These are phyloP conservation scores for Alternaria novae-zelandiae DNA, from an alignment of 2,329 filamentous ascomycete species.

Conservation along the genomic window DNA sequence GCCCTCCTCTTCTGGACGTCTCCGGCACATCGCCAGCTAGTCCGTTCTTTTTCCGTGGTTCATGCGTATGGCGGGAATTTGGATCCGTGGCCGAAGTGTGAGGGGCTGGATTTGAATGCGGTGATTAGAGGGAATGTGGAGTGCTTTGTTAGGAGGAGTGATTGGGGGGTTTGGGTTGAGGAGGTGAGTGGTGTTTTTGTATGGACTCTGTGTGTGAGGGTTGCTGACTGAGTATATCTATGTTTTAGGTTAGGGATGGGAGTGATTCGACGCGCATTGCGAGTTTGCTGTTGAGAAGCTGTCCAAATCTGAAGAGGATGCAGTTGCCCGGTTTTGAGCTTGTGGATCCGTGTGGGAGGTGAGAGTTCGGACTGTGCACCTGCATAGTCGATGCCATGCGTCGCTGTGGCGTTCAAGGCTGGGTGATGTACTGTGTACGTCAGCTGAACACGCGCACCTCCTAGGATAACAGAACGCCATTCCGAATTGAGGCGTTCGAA, in stretches of 20 bases:
- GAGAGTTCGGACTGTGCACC: background rate
- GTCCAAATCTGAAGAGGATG: conserved; percentile 15
- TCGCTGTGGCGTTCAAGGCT: background rate
- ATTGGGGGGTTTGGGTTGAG: conserved; percentile 10
- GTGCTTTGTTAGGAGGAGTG: conserved; percentile 3
- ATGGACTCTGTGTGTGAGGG: too few species aligned
- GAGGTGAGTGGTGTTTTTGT: background rate
- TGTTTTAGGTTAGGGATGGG: conserved; percentile 4
- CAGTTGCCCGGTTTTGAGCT: conserved; percentile 23
- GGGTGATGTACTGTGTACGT: background rate
- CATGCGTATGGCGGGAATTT: conserved; percentile 23
- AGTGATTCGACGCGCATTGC: conserved; percentile 18
- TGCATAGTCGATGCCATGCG: background rate
- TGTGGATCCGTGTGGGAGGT: conserved; percentile 17
- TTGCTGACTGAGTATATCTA: too few species aligned
- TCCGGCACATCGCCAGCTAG: conserved; percentile 2
- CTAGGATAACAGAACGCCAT: background rate
- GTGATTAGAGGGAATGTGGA: conserved; percentile 8
- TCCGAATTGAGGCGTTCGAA: background rate
- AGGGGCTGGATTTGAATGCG: background rate
- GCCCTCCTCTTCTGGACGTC: conserved; percentile 21
- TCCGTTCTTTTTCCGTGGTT: conserved; percentile 12
- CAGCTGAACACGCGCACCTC: background rate
- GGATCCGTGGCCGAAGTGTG: conserved; percentile 15
- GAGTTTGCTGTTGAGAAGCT: conserved; percentile 19